Conservation (phyloP, 306 rosid genomes). For the Gleditsia sinensis region DNA sequence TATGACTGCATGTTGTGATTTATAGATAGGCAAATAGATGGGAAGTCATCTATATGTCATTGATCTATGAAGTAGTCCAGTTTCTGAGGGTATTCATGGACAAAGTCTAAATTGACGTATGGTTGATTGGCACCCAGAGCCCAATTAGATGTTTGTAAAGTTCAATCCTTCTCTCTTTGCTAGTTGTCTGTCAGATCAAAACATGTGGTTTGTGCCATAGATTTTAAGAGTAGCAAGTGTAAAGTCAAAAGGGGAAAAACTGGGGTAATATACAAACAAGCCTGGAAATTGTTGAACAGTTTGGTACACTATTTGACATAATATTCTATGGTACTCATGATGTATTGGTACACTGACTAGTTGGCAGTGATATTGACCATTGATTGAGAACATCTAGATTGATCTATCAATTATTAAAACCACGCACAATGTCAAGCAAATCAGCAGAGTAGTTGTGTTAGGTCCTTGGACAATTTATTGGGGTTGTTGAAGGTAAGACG, state of each 20-base stretch:
- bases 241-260: constrained; percentile 8
- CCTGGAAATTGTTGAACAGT: neutral
- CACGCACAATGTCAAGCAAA: constrained; percentile 16
- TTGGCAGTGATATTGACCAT: no score
- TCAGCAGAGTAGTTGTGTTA: neutral
- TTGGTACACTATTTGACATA: neutral
- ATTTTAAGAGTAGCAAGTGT: neutral
- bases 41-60: neutral
- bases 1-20: constrained; percentile 13
- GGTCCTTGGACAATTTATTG: constrained; percentile 7
- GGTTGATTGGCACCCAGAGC: constrained; percentile 3
- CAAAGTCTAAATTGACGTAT: constrained; percentile 14
- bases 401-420: constrained; percentile 2
- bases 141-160: constrained; percentile 17
- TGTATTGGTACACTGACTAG: no score
- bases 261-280: neutral
- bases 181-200: constrained; percentile 1
- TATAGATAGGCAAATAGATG: neutral
- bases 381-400: no score
- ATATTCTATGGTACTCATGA: neutral
- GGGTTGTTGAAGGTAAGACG: neutral
- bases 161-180: constrained; percentile 15
- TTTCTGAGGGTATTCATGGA: constrained; percentile 6
- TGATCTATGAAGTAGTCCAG: constrained; percentile 8
- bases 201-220: neutral